These are phyloP conservation scores for Peronospora tabacina DNA, from an alignment of 352 stramenopile species.

Conservation along the genomic window DNA sequence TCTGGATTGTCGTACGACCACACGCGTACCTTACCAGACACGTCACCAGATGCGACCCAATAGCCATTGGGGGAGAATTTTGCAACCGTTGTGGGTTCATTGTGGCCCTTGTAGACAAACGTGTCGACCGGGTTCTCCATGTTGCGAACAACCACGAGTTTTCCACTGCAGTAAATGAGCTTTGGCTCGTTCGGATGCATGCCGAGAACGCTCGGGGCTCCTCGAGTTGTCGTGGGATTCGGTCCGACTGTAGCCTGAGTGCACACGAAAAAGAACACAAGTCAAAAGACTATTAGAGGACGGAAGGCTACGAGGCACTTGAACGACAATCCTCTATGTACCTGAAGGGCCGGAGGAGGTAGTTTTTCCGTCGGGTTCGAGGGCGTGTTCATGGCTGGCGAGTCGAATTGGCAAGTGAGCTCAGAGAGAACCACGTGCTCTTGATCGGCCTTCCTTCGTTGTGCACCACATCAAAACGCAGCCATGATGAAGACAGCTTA, in stretches of 20 bases:
- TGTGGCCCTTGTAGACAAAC: slow-evolving; percentile 95
- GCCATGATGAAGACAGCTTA: no score
- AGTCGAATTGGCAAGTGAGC: background rate
- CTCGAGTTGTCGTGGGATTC: slow-evolving; percentile 65
- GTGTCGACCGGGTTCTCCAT: slow-evolving; percentile 74
- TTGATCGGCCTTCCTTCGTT: no score
- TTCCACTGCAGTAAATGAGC: slow-evolving; percentile 89
- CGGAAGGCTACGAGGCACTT: no score
- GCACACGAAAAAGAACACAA: slow-evolving; percentile 1
- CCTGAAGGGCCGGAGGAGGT: slow-evolving; percentile 35
- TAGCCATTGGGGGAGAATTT: slow-evolving; percentile 93
- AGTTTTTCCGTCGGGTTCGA: slow-evolving; percentile 66
- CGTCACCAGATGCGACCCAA: slow-evolving; percentile 90
- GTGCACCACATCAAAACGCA: background rate
- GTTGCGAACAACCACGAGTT: slow-evolving; percentile 87
- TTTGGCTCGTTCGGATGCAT: slow-evolving; percentile 85
- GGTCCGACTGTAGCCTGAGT: slow-evolving; percentile 50
- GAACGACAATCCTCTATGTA: background rate
- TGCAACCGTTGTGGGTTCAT: slow-evolving; percentile 84
- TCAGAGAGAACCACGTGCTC: no score
- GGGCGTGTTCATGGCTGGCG: slow-evolving; percentile 32
- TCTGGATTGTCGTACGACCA: slow-evolving; percentile 97
- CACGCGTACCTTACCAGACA: slow-evolving; percentile 88
- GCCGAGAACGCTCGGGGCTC: slow-evolving; percentile 54
- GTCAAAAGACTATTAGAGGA: no score